Conservation (phyloP, 768 basidiomycete species). For the Paxillus involutus region DNA sequence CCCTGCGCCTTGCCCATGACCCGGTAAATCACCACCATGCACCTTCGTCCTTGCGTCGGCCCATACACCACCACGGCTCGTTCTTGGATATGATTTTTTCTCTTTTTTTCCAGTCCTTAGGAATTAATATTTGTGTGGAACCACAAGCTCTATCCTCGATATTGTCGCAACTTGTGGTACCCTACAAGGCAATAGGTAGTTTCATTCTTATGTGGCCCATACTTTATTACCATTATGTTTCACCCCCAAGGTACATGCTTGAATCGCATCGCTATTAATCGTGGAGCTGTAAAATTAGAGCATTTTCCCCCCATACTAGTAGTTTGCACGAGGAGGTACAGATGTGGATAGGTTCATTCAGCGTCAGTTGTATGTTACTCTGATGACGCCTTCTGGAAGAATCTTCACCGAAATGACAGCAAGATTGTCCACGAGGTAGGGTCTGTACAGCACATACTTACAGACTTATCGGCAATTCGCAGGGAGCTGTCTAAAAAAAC, state of each 20-base stretch:
- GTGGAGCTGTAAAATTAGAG: slow-evolving; percentile 13
- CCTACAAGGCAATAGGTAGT: slow-evolving; percentile 16
- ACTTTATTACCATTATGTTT: slow-evolving; percentile 30
- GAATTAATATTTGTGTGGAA: slow-evolving; percentile 5
- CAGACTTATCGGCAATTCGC: neutral
- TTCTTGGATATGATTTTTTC: slow-evolving; percentile 7
- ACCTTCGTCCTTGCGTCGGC: neutral
- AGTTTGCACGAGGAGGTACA: slow-evolving; percentile 7
- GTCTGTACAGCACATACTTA: neutral
- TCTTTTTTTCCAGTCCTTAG: neutral
- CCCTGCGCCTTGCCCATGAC: slow-evolving; percentile 1
- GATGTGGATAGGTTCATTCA: neutral
- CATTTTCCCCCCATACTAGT: neutral
- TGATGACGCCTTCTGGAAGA: neutral
- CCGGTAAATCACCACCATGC: neutral
- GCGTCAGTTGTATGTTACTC: neutral
- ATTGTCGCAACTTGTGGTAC: slow-evolving; percentile 5
- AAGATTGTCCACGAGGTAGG: neutral
- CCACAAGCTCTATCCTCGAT: slow-evolving; percentile 2
- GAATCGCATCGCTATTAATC: slow-evolving; percentile 14
- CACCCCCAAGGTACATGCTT: slow-evolving; percentile 12
- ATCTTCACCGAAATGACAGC: neutral
- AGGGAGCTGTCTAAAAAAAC: neutral
- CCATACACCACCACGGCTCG: neutral
- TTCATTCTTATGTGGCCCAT: slow-evolving; percentile 22